phyloP scores from a whole-genome alignment of 805 yeast genomes.

The Metschnikowia rubicola region DNA sequence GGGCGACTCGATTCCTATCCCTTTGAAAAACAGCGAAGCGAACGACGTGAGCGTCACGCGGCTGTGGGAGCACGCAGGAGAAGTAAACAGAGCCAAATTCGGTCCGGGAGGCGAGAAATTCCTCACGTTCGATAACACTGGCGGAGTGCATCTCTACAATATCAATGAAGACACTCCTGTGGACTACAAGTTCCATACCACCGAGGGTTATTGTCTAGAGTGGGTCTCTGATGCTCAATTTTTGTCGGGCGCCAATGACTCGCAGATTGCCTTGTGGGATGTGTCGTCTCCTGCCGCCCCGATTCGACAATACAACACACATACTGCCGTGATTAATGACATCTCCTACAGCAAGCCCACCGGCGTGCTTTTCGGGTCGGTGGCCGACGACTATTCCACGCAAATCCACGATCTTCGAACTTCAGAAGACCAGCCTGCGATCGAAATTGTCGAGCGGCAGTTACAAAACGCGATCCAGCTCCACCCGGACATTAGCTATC shows the following conservation, averaged over 20 bases:
- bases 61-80: conserved; percentile 62
- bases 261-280: conserved; percentile 72
- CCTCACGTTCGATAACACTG: conserved; percentile 54
- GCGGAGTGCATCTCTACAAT: conserved; percentile 47
- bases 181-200: conserved; percentile 52
- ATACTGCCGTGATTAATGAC: conserved; percentile 62
- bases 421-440: conserved; percentile 34
- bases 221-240: conserved; percentile 55
- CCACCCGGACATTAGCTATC: conserved; percentile 50
- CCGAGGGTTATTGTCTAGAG: conserved; percentile 68
- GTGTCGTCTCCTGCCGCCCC: conserved; percentile 44
- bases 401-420: conserved; percentile 59
- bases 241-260: conserved; percentile 64
- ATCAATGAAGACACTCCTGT: conserved; percentile 16
- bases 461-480: conserved; percentile 69
- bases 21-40: conserved; percentile 25
- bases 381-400: conserved; percentile 61
- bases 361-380: conserved; percentile 59
- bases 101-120: conserved; percentile 47
- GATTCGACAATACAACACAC: conserved; percentile 45
- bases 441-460: conserved; percentile 44
- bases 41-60: conserved; percentile 37
- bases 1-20: conserved; percentile 18
- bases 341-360: conserved; percentile 51
- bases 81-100: conserved; percentile 58